Percentiles rank a stretch among this genome's conserved stretches.
Evolutionary conservation across 2,329 filamentous ascomycete species (phyloP).

Genomic region (Periglandula ipomoeae): DNA sequence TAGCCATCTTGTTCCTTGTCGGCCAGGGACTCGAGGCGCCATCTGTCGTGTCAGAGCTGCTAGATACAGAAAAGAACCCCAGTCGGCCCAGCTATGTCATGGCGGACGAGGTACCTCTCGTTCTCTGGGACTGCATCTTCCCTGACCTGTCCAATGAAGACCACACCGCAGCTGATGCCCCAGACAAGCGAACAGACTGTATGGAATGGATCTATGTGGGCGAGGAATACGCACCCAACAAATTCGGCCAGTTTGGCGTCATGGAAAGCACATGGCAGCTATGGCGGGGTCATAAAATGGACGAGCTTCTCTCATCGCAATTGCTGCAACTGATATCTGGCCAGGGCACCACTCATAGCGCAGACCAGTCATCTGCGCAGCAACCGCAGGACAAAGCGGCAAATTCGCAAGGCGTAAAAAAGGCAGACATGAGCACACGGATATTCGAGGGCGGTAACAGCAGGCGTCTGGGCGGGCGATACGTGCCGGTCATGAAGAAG

Average conservation of each 20-base stretch:
- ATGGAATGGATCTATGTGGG: constrained; percentile 74
- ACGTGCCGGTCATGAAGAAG: constrained; percentile 46
- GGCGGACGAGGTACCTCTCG: constrained; percentile 80
- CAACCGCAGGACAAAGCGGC: neutral
- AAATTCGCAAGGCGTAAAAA: constrained; percentile 22
- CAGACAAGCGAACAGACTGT: constrained; percentile 38
- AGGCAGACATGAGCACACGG: constrained; percentile 18
- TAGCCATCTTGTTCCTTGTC: constrained; percentile 84
- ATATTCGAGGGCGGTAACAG: constrained; percentile 49
- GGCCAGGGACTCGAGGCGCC: constrained; percentile 80
- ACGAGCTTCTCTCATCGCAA: constrained; percentile 72
- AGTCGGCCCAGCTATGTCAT: constrained; percentile 81
- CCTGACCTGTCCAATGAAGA: constrained; percentile 31
- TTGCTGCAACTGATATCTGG: constrained; percentile 55
- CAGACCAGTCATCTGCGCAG: neutral
- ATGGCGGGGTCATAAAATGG: constrained; percentile 81
- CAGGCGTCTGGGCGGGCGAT: constrained; percentile 41
- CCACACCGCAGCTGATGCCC: constrained; percentile 2
- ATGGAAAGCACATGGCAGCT: constrained; percentile 70
- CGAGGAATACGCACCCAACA: constrained; percentile 49
- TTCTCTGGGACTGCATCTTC: constrained; percentile 95
- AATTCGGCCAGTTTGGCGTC: constrained; percentile 56
- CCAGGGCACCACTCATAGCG: constrained; percentile 20
- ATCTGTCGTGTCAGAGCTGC: constrained; percentile 60
- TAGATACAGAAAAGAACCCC: constrained; percentile 64